Conservation (phyloP, 2,329 filamentous ascomycete species). For the Neopestalotiopsis sp. region DNA sequence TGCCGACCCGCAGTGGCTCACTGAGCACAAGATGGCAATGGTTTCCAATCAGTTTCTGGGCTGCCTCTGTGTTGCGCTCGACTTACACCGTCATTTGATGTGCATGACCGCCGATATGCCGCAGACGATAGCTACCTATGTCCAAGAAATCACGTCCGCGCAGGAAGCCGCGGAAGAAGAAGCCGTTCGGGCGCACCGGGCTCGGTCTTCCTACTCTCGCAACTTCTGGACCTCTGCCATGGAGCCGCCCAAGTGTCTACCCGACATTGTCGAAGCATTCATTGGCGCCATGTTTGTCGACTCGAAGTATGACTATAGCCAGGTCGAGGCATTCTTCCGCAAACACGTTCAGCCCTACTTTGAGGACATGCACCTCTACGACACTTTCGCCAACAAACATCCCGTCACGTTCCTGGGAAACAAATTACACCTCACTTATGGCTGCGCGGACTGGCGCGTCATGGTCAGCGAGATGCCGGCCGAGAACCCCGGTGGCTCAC, state of each 20-base stretch:
- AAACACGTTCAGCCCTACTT: slow-evolving; percentile 78
- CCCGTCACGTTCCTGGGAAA: slow-evolving; percentile 77
- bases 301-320: slow-evolving; percentile 75
- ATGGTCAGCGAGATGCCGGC: slow-evolving; percentile 55
- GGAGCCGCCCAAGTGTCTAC: slow-evolving; percentile 74
- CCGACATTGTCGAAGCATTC: slow-evolving; percentile 89
- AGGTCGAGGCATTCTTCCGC: slow-evolving; percentile 80
- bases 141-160: slow-evolving; percentile 60
- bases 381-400: slow-evolving; percentile 85
- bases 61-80: slow-evolving; percentile 77
- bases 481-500: slow-evolving; percentile 32
- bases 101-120: slow-evolving; percentile 52
- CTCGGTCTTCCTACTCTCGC: slow-evolving; percentile 47
- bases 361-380: slow-evolving; percentile 83
- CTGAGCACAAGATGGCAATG: slow-evolving; percentile 99
- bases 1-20: slow-evolving; percentile 93
- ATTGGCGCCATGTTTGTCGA: slow-evolving; percentile 93
- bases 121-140: slow-evolving; percentile 57
- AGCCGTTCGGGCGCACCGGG: slow-evolving; percentile 38
- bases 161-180: slow-evolving; percentile 42
- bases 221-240: slow-evolving; percentile 73
- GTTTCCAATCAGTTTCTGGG: slow-evolving; percentile 94
- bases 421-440: slow-evolving; percentile 66
- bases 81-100: slow-evolving; percentile 76
- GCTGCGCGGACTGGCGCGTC: slow-evolving; percentile 65